Evolutionary conservation across 345 rosid species (phyloP).

Genomic region (Eucalyptus sp.): DNA sequence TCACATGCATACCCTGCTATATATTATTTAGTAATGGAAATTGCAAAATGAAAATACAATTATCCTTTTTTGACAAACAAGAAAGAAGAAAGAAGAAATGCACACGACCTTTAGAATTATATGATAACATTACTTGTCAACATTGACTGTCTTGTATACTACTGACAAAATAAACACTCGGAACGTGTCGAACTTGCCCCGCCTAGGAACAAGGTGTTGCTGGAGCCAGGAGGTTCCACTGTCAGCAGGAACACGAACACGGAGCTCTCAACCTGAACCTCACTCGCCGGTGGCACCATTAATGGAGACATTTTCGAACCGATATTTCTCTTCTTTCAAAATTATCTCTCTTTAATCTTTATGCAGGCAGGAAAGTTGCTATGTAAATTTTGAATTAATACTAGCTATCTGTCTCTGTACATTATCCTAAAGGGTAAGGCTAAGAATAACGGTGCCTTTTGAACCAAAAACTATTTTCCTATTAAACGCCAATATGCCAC

Average conservation of each 20-base stretch:
- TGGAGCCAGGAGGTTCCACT: constrained; percentile 48
- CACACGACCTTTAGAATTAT: no score
- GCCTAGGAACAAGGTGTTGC: constrained; percentile 41
- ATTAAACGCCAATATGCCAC: no score
- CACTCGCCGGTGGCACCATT: constrained; percentile 14
- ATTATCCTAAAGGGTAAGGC: no score
- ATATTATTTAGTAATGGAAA: background rate
- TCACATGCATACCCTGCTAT: background rate
- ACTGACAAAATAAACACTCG: background rate
- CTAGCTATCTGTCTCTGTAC: no score
- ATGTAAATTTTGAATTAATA: no score
- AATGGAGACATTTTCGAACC: background rate
- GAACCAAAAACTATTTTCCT: no score
- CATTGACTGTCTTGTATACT: background rate
- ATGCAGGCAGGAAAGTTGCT: background rate
- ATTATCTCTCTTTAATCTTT: background rate
- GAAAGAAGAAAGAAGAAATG: no score
- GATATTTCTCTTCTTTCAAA: background rate
- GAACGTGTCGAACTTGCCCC: constrained; percentile 37
- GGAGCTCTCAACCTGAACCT: constrained; percentile 26
- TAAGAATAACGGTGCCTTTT: no score
- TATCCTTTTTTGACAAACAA: no score
- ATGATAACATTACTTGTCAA: no score
- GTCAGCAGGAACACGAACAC: constrained; percentile 39
- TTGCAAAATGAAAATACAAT: no score